A percentile compares a stretch with the other conserved stretches of the same genome.
These are phyloP conservation scores for Amanita exitialis DNA, from an alignment of 768 basidiomycete genomes.

Conservation along the genomic window DNA sequence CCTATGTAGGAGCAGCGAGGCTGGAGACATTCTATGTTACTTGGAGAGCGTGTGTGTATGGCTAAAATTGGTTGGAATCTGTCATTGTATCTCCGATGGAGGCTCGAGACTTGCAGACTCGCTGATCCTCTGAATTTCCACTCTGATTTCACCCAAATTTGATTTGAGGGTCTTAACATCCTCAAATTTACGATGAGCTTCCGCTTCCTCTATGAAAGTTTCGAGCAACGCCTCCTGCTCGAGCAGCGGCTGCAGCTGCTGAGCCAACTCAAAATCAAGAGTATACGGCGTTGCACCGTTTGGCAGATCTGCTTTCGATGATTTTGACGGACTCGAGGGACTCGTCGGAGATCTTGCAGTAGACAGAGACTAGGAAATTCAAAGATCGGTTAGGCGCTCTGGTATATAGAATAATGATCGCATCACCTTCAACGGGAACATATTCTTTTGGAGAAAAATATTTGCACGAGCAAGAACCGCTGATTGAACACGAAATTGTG, in stretches of 20 bases:
- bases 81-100: not conserved
- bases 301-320: slow-evolving; percentile 8
- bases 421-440: slow-evolving; percentile 77
- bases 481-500: slow-evolving; percentile 76
- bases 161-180: slow-evolving; percentile 79
- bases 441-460: slow-evolving; percentile 79
- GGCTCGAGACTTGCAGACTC: slow-evolving; percentile 9
- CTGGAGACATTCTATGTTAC: not conserved
- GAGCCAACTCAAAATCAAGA: slow-evolving; percentile 59
- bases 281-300: slow-evolving; percentile 4
- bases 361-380: not conserved
- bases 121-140: slow-evolving; percentile 69
- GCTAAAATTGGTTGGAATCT: not conserved
- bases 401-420: slow-evolving; percentile 1
- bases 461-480: slow-evolving; percentile 73
- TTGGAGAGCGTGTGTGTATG: not conserved
- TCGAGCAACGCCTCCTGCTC: slow-evolving; percentile 93
- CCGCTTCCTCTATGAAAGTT: slow-evolving; percentile 85
- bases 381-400: not conserved
- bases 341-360: slow-evolving; percentile 3
- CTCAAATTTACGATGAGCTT: slow-evolving; percentile 87
- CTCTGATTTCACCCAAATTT: slow-evolving; percentile 75
- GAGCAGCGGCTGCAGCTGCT: slow-evolving; percentile 73
- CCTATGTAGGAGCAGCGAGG: not conserved
- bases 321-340: slow-evolving; percentile 1